A percentile compares a stretch with the other conserved stretches of the same genome.
Evolutionary conservation across 352 stramenopile genomes (phyloP).

Genomic region (Globisporangium sylvaticum): DNA sequence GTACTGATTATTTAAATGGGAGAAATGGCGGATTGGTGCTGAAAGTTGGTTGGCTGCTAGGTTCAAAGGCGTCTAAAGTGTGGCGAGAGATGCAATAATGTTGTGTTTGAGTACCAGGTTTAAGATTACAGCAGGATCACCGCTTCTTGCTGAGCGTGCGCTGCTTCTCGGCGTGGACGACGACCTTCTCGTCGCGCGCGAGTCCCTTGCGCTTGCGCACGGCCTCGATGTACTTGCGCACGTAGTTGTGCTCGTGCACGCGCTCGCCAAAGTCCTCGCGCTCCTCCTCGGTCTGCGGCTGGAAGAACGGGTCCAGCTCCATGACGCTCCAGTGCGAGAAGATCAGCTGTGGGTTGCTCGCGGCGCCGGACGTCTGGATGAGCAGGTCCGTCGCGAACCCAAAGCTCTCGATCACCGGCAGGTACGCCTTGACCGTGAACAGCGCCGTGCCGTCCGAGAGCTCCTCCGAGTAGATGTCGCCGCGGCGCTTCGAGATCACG

Average conservation of each 20-base stretch:
- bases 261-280: constrained; percentile 94
- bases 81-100: not conserved
- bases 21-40: not conserved
- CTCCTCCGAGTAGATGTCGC: constrained; percentile 87
- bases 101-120: not conserved
- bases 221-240: constrained; percentile 92
- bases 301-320: constrained; percentile 95
- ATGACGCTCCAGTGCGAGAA: constrained; percentile 95
- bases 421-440: constrained; percentile 90
- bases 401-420: constrained; percentile 94
- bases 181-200: constrained; percentile 92
- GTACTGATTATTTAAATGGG: constrained; percentile 2
- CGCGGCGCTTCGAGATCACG: constrained; percentile 91
- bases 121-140: constrained; percentile 33
- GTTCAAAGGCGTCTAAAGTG: not conserved
- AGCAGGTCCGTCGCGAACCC: constrained; percentile 92
- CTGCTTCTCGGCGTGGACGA: constrained; percentile 96
- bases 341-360: constrained; percentile 93
- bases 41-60: not conserved
- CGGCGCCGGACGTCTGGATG: constrained; percentile 92
- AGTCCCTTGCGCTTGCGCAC: constrained; percentile 94
- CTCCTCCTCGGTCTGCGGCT: constrained; percentile 94
- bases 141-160: constrained; percentile 89
- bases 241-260: constrained; percentile 91
- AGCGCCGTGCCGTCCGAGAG: constrained; percentile 91